phyloP scores from a whole-genome alignment of 1,284 basidiomycete species.

The Irpex lacteus region DNA sequence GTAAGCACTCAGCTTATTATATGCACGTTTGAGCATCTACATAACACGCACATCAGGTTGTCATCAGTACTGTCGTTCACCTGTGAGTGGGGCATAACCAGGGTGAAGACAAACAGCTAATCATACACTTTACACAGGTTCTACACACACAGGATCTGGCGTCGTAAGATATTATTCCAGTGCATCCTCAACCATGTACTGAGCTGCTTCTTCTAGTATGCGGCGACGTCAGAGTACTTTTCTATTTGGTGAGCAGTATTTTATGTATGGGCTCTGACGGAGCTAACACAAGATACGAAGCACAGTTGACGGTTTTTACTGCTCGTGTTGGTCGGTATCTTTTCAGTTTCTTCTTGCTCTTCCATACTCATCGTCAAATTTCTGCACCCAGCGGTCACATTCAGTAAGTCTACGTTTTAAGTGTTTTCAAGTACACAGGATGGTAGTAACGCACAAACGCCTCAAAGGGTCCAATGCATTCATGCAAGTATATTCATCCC shows the following conservation, averaged over 20 bases:
- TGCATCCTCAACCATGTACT: neutral
- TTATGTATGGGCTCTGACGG: neutral
- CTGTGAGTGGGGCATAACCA: neutral
- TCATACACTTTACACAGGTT: neutral
- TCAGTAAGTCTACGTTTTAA: neutral
- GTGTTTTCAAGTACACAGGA: neutral
- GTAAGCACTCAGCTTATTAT: neutral
- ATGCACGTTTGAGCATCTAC: neutral
- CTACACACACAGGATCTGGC: neutral
- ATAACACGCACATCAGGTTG: neutral
- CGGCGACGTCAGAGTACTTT: neutral
- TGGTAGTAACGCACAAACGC: neutral
- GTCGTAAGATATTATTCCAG: neutral
- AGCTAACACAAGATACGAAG: neutral
- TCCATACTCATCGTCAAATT: neutral
- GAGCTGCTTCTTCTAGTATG: neutral
- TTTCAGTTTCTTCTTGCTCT: neutral
- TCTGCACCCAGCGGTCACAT: neutral
- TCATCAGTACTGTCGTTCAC: neutral
- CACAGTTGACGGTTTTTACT: neutral
- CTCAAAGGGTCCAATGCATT: neutral
- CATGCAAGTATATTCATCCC: neutral
- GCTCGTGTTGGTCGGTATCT: neutral
- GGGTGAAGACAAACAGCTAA: neutral
- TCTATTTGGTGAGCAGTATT: neutral